Percentiles rank a stretch among this genome's conserved stretches.
Evolutionary conservation across 768 basidiomycete species (phyloP).

Genomic region (Kwoniella mangroviensis): DNA sequence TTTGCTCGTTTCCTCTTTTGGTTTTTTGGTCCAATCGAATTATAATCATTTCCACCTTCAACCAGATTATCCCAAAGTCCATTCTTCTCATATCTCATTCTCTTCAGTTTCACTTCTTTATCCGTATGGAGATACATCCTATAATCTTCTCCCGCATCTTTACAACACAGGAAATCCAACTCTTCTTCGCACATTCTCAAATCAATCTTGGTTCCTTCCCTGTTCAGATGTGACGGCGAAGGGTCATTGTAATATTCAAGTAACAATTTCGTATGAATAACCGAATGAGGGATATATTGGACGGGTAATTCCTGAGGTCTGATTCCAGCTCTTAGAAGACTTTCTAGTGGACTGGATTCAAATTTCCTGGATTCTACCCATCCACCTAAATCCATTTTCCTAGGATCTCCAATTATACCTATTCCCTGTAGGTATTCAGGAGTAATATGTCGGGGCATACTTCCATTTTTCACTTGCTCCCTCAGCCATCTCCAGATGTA

Average conservation of each 20-base stretch:
- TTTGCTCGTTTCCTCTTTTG: not conserved
- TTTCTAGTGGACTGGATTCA: constrained; percentile 34
- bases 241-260: constrained; percentile 6
- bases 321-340: constrained; percentile 36
- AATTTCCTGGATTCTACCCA: constrained; percentile 22
- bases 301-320: constrained; percentile 30
- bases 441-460: constrained; percentile 26
- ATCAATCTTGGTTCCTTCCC: constrained; percentile 1
- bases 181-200: constrained; percentile 4
- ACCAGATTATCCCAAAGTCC: constrained; percentile 5
- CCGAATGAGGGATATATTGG: constrained; percentile 37
- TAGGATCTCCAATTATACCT: constrained; percentile 27
- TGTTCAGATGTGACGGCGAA: not conserved
- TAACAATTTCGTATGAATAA: constrained; percentile 9
- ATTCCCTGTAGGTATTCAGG: constrained; percentile 26
- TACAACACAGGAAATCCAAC: constrained; percentile 3
- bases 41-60: not conserved
- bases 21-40: not conserved
- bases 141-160: constrained; percentile 3
- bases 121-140: not conserved
- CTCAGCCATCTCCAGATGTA: constrained; percentile 30
- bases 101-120: constrained; percentile 1
- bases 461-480: constrained; percentile 17
- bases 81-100: constrained; percentile 1
- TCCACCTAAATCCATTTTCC: constrained; percentile 18